Base-by-base conservation (phyloP, 148 eudicot species). In the Euryodendron excelsum region DNA sequence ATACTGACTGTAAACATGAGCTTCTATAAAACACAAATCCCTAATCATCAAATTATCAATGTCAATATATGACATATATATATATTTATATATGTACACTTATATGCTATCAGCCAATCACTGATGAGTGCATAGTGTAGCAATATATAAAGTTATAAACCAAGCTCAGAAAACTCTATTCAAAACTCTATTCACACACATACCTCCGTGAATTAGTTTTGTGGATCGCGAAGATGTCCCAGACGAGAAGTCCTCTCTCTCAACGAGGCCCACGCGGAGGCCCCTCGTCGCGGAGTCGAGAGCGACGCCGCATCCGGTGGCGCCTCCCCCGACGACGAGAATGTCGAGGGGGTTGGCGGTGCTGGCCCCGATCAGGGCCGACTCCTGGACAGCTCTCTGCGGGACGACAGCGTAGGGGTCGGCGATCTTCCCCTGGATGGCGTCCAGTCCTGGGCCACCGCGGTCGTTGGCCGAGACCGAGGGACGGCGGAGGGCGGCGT, bases 181-280 rank as follows among this genome's bases (percentile, higher is more conserved):
- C n/a, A n/a, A n/a, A n/a, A n/a, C n/a, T n/a, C n/a, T n/a, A n/a
- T n/a, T n/a, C n/a, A n/a, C n/a, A n/a, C n/a, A n/a, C n/a, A n/a
- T 65, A 95, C 99, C 99, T 93, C 99, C 99, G 50, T 95, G 99
- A 80, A 95, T 87, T 13, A 95, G 78, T 80, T 95, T 95, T 11
- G 99, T 95, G 18, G 99, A 95, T 77, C 99, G 80, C 0, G 99
- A 95, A 39, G 99, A 95, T 9, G 99, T 91, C 14, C 99, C 99
- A 0, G 99, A 90, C 2, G 99, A 80, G 84, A 95, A 95, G 79
- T 95, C 99, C 66, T 95, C 97, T 1, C 97, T 79, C 84, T 95
- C 99, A 1, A 95, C 99, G 31, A 95, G 93, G 6, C 94, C 99
- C 41, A 95, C 97, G 0, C 94, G 89, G 25, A 95, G 93, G 5